These are phyloP conservation scores for Nicotiana undulata DNA, from an alignment of 257 asterid species.

Conservation along the genomic window DNA sequence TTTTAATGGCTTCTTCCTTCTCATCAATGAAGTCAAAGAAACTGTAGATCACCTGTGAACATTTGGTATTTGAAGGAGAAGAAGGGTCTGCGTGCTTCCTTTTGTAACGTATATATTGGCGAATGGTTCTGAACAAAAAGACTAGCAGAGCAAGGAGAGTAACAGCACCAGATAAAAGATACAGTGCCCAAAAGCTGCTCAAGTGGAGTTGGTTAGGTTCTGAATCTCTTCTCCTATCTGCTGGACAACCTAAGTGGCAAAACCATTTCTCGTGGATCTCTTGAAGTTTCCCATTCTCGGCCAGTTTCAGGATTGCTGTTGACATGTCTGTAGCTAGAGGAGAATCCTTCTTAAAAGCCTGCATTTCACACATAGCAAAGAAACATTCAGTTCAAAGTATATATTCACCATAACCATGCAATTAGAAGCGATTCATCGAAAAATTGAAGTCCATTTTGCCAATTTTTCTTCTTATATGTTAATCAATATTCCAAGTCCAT, in stretches of 20 bases:
- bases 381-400: background rate
- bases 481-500: background rate
- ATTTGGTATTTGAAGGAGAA: constrained; percentile 12
- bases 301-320: constrained; percentile 53
- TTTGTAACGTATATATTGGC: constrained; percentile 23
- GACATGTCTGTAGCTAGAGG: constrained; percentile 75
- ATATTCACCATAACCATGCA: background rate
- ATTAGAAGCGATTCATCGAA: background rate
- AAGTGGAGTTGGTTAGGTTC: constrained; percentile 62
- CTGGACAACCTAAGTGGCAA: constrained; percentile 43
- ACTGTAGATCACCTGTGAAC: constrained; percentile 13
- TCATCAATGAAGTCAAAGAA: constrained; percentile 35
- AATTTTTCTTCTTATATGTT: background rate
- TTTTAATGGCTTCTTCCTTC: constrained; percentile 36
- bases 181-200: constrained; percentile 77
- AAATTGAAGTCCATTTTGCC: background rate
- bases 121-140: constrained; percentile 15
- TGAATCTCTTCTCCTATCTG: constrained; percentile 33
- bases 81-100: constrained; percentile 18
- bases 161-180: constrained; percentile 44
- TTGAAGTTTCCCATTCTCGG: constrained; percentile 60
- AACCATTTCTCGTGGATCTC: constrained; percentile 65
- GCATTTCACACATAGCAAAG: background rate
- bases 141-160: constrained; percentile 11
- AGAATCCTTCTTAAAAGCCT: constrained; percentile 78